Evolutionary conservation across 2,329 filamentous ascomycete genomes (phyloP).

Genomic region (Colletotrichum kahawae): DNA sequence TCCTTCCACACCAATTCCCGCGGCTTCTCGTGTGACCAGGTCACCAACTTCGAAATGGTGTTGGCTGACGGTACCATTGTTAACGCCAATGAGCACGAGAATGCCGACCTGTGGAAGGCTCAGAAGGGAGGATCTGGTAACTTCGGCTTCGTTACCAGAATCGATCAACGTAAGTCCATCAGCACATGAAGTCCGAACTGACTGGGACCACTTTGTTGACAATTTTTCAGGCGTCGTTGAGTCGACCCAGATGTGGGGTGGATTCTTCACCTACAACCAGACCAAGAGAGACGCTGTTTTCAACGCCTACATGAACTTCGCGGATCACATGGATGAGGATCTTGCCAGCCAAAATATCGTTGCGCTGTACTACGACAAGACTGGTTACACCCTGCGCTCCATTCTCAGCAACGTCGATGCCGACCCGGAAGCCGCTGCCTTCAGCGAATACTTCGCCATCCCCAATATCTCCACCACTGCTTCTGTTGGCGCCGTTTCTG

Average conservation of each 20-base stretch:
- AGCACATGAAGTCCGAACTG: background rate
- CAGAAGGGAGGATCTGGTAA: slow-evolving; percentile 52
- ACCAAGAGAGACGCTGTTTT: slow-evolving; percentile 28
- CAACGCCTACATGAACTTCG: slow-evolving; percentile 32
- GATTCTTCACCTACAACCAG: slow-evolving; percentile 30
- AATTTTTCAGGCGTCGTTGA: background rate
- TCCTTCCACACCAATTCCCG: slow-evolving; percentile 32
- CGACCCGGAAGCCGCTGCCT: slow-evolving; percentile 24
- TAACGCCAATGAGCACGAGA: slow-evolving; percentile 39
- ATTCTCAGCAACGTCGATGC: slow-evolving; percentile 33
- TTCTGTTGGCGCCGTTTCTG: slow-evolving; percentile 25
- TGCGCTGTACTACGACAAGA: slow-evolving; percentile 25
- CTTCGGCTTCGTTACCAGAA: slow-evolving; percentile 41
- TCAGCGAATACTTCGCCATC: slow-evolving; percentile 27
- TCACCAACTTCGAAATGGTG: slow-evolving; percentile 49
- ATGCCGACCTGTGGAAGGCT: slow-evolving; percentile 48
- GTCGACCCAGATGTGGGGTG: slow-evolving; percentile 32
- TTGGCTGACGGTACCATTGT: slow-evolving; percentile 45
- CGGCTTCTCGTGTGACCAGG: slow-evolving; percentile 48
- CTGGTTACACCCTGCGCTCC: slow-evolving; percentile 22
- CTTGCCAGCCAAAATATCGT: slow-evolving; percentile 32
- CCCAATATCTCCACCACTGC: slow-evolving; percentile 26
- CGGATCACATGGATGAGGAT: slow-evolving; percentile 28
- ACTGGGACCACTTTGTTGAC: background rate
- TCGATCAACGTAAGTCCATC: slow-evolving; percentile 14